phyloP scores from a whole-genome alignment of 2,329 filamentous ascomycete species.

The Cytospora chrysosperma region DNA sequence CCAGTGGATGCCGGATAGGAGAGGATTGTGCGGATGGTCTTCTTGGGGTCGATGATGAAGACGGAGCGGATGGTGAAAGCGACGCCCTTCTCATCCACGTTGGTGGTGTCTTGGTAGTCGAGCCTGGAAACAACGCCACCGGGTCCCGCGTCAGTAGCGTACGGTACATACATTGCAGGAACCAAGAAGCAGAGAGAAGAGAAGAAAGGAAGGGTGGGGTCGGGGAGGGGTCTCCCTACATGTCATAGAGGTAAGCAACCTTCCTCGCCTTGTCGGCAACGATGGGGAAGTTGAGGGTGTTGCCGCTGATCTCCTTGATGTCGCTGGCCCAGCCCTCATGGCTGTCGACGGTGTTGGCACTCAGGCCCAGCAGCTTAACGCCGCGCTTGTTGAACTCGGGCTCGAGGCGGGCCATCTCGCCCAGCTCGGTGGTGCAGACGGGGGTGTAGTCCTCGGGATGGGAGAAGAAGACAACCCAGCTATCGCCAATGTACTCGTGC shows the following conservation, averaged over 20 bases:
- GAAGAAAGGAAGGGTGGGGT: neutral
- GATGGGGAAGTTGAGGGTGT: conserved; percentile 72
- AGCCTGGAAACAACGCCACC: conserved; percentile 48
- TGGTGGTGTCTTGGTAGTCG: conserved; percentile 77
- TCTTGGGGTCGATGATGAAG: conserved; percentile 90
- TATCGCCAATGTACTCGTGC: conserved; percentile 76
- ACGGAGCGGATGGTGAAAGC: conserved; percentile 94
- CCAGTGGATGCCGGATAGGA: conserved; percentile 90
- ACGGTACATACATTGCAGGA: no score
- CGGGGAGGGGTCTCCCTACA: no score
- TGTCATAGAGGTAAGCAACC: conserved; percentile 75
- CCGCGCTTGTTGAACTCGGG: conserved; percentile 82
- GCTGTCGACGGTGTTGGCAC: conserved; percentile 79
- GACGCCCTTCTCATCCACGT: conserved; percentile 77
- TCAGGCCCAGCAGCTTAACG: conserved; percentile 89
- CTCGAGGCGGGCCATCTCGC: conserved; percentile 86
- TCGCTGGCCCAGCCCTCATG: conserved; percentile 92
- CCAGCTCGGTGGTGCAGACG: conserved; percentile 93
- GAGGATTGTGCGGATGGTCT: conserved; percentile 90
- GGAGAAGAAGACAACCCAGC: conserved; percentile 80
- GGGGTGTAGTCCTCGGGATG: conserved; percentile 91
- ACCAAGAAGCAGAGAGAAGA: neutral
- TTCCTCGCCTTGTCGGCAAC: conserved; percentile 78
- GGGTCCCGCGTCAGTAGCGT: neutral
- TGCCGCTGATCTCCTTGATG: conserved; percentile 74